These are phyloP conservation scores for Cladobotryum mycophilum DNA, from an alignment of 2,329 filamentous ascomycete genomes.

Conservation along the genomic window DNA sequence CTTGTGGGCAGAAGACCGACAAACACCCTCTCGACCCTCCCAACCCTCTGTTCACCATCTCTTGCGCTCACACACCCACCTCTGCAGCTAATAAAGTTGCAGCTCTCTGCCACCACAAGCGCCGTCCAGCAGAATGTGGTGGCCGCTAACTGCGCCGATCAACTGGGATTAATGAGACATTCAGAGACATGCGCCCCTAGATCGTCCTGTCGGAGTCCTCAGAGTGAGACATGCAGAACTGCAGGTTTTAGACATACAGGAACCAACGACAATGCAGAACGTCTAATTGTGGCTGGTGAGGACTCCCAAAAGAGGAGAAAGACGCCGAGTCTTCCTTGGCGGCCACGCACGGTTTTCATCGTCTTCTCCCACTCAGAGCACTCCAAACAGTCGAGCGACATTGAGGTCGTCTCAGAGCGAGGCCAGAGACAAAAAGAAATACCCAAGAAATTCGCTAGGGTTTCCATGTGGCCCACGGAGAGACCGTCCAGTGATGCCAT, in stretches of 20 bases:
- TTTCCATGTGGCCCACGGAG: no score
- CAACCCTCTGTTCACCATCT: background rate
- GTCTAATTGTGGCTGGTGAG: constrained; percentile 11
- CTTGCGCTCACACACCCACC: background rate
- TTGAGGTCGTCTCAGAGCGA: no score
- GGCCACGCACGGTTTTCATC: background rate
- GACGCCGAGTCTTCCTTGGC: constrained; percentile 3
- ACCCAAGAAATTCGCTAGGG: no score
- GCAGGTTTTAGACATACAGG: constrained; percentile 30
- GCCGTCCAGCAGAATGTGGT: constrained; percentile 5
- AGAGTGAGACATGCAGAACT: constrained; percentile 31
- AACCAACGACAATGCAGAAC: constrained; percentile 7
- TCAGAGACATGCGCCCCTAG: constrained; percentile 19
- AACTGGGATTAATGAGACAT: constrained; percentile 17
- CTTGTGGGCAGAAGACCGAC: no score
- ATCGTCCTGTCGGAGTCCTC: constrained; percentile 30
- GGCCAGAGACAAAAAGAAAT: no score
- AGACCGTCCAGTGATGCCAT: no score
- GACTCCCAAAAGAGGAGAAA: constrained; percentile 5
- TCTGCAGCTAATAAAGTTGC: constrained; percentile 5
- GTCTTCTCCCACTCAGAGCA: no score
- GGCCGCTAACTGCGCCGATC: constrained; percentile 9
- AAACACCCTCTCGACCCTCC: background rate
- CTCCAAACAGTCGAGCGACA: no score
- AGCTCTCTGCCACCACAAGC: constrained; percentile 1